Conservation (phyloP, 2,329 filamentous ascomycete genomes). For the Colletotrichum incanum region DNA sequence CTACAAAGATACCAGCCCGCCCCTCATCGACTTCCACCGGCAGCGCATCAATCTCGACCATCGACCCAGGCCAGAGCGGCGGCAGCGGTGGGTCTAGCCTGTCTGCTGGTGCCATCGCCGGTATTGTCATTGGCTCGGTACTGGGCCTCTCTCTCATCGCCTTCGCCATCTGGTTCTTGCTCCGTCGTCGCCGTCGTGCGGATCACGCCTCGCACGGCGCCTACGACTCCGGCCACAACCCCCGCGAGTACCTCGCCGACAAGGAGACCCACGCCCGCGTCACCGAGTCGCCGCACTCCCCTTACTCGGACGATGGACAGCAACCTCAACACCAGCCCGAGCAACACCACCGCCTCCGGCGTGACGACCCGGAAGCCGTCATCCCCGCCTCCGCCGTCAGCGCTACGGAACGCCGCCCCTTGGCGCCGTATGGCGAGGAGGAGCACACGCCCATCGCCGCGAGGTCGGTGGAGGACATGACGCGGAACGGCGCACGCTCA, state of each 20-base stretch:
- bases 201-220: slow-evolving; percentile 47
- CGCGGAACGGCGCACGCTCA: slow-evolving; percentile 25
- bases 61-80: neutral
- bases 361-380: neutral
- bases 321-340: slow-evolving; percentile 40
- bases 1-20: neutral
- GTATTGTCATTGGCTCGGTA: slow-evolving; percentile 62
- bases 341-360: slow-evolving; percentile 22
- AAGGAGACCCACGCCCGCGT: slow-evolving; percentile 60
- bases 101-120: slow-evolving; percentile 61
- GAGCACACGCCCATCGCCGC: slow-evolving; percentile 24
- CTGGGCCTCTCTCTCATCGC: slow-evolving; percentile 58
- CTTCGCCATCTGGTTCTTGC: slow-evolving; percentile 59
- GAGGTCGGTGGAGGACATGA: slow-evolving; percentile 26
- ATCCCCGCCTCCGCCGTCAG: slow-evolving; percentile 6
- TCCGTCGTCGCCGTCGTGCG: slow-evolving; percentile 54
- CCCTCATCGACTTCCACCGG: neutral
- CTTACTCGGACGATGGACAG: slow-evolving; percentile 61
- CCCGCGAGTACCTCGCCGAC: slow-evolving; percentile 60
- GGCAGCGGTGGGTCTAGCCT: slow-evolving; percentile 48
- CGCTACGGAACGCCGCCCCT: slow-evolving; percentile 22
- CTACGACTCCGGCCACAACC: slow-evolving; percentile 48
- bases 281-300: slow-evolving; percentile 59
- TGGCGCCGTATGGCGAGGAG: slow-evolving; percentile 29
- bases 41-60: neutral